Conservation (phyloP, 306 rosid species). For the Glycine tomentella region DNA sequence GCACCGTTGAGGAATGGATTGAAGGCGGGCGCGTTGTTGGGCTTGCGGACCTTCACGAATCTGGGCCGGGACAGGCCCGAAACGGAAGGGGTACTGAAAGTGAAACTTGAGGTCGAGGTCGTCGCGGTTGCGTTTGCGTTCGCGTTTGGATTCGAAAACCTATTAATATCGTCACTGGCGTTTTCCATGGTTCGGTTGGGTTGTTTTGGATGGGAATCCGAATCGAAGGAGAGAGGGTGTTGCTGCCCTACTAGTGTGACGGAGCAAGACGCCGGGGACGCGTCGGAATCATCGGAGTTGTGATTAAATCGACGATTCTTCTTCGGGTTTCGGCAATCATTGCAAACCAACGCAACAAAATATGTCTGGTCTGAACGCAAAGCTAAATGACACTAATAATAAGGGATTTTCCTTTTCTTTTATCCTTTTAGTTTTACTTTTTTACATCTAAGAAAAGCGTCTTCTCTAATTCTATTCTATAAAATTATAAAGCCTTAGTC, state of each 20-base stretch:
- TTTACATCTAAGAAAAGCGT: too few relatives aligned
- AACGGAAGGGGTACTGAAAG: slow-evolving; percentile 57
- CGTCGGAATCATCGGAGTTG: slow-evolving; percentile 48
- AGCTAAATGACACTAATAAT: neutral
- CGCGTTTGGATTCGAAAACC: slow-evolving; percentile 51
- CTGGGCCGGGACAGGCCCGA: slow-evolving; percentile 71
- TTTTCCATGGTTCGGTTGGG: slow-evolving; percentile 58
- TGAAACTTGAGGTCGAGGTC: slow-evolving; percentile 39
- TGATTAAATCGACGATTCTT: slow-evolving; percentile 26
- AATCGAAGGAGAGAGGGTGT: slow-evolving; percentile 12
- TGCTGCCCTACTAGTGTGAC: slow-evolving; percentile 15
- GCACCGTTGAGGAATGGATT: slow-evolving; percentile 62
- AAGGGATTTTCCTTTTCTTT: neutral
- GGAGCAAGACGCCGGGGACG: slow-evolving; percentile 53
- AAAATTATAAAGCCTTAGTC: too few relatives aligned
- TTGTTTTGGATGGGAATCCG: slow-evolving; percentile 24
- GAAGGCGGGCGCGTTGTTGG: slow-evolving; percentile 58
- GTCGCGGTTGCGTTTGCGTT: slow-evolving; percentile 40
- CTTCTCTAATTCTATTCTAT: too few relatives aligned
- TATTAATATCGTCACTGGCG: slow-evolving; percentile 49
- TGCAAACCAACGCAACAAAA: slow-evolving; percentile 34
- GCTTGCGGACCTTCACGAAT: slow-evolving; percentile 67
- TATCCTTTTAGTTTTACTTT: too few relatives aligned
- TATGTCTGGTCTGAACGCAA: neutral
- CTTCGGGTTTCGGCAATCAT: slow-evolving; percentile 35